These are phyloP conservation scores for Ramaria rubella DNA, from an alignment of 768 basidiomycete genomes.

Conservation along the genomic window DNA sequence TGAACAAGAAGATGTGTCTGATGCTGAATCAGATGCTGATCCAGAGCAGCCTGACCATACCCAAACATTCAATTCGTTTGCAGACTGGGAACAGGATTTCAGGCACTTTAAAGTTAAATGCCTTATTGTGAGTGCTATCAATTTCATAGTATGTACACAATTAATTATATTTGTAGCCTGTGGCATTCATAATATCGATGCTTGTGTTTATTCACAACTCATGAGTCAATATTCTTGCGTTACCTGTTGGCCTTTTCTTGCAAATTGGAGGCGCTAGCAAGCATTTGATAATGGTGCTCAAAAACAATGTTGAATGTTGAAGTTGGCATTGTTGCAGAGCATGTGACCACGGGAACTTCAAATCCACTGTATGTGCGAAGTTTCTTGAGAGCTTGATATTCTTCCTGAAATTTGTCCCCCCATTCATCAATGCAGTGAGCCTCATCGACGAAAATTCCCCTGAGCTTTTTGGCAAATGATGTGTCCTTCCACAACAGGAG, in stretches of 20 bases:
- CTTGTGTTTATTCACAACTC: constrained; percentile 23
- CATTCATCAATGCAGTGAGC: too few species aligned
- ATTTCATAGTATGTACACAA: not conserved
- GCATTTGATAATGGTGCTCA: constrained; percentile 23
- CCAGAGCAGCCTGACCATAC: not conserved
- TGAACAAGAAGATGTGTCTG: too few species aligned
- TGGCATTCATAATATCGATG: constrained; percentile 10
- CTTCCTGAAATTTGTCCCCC: too few species aligned
- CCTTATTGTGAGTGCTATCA: not conserved
- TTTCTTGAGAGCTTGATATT: not conserved
- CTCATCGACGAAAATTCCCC: not conserved
- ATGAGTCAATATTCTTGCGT: constrained; percentile 24
- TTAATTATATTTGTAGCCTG: not conserved
- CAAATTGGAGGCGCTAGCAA: constrained; percentile 26
- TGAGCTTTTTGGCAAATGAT: not conserved
- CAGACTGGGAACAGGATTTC: not conserved
- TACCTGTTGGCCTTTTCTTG: constrained; percentile 27
- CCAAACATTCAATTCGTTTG: not conserved
- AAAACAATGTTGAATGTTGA: constrained; percentile 7
- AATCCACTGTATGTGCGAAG: not conserved
- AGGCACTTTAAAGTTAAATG: not conserved
- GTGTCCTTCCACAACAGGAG: not conserved
- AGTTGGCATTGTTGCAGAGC: not conserved
- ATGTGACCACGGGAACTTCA: not conserved
- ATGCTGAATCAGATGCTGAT: not conserved